Percentiles rank a stretch among this genome's conserved stretches.
phyloP scores from a whole-genome alignment of 352 stramenopile genomes.

The Phytophthora pinifolia region DNA sequence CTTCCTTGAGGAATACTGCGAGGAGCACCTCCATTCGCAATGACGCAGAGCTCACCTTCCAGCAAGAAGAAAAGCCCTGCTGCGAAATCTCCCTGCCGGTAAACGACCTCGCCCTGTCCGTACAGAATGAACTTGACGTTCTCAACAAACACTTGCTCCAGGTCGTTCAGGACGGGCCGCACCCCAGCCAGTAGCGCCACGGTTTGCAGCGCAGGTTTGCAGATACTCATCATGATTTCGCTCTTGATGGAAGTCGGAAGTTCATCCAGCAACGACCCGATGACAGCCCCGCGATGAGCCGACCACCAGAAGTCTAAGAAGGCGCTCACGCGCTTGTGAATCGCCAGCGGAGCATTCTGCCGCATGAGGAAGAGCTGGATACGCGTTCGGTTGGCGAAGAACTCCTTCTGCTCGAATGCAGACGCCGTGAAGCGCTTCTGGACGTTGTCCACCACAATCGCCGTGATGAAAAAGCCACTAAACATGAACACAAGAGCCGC shows the following conservation, averaged over 20 bases:
- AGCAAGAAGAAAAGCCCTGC: constrained; percentile 62
- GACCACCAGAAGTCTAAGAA: constrained; percentile 83
- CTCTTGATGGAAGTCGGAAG: constrained; percentile 59
- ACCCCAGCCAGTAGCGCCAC: constrained; percentile 49
- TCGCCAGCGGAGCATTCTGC: constrained; percentile 52
- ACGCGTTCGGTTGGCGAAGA: constrained; percentile 52
- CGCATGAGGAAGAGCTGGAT: constrained; percentile 73
- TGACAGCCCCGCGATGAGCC: constrained; percentile 59
- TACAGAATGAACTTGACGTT: constrained; percentile 74
- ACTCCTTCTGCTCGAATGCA: constrained; percentile 73
- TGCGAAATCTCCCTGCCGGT: constrained; percentile 59
- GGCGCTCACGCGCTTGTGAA: constrained; percentile 65
- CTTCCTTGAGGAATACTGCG: constrained; percentile 45
- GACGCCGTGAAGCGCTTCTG: constrained; percentile 79
- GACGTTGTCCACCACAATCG: constrained; percentile 72
- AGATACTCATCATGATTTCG: constrained; percentile 67
- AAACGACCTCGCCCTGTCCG: constrained; percentile 65
- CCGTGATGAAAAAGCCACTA: constrained; percentile 73
- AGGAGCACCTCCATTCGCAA: constrained; percentile 34
- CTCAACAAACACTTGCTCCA: constrained; percentile 60
- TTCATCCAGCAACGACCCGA: constrained; percentile 56
- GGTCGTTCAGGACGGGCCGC: constrained; percentile 39
- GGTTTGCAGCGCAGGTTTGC: constrained; percentile 54
- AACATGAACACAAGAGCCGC: constrained; percentile 66
- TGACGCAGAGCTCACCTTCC: constrained; percentile 51